Conservation (phyloP, 257 asterid species). For the Solanum neorickii region DNA sequence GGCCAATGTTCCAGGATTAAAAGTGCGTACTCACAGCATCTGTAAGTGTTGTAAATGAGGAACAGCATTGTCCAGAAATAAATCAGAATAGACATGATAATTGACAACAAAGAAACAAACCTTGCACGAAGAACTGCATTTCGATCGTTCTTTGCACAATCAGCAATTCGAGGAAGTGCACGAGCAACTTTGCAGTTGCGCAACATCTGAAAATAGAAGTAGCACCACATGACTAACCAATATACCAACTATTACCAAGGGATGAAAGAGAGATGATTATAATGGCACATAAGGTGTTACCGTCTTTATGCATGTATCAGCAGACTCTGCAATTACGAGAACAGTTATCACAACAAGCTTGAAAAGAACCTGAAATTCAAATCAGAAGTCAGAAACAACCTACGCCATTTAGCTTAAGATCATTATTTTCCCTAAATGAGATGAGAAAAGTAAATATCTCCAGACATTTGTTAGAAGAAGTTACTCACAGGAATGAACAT, state of each 20-base stretch:
- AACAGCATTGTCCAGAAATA: neutral
- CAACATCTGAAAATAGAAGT: constrained; percentile 52
- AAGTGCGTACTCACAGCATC: constrained; percentile 98
- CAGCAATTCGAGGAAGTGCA: constrained; percentile 79
- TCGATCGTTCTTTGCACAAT: constrained; percentile 90
- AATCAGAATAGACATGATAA: neutral
- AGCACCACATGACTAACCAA: neutral
- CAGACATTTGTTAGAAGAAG: neutral
- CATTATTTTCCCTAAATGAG: neutral
- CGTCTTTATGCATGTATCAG: constrained; percentile 98
- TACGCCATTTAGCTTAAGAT: neutral
- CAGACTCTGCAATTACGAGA: constrained; percentile 97
- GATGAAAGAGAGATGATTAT: neutral
- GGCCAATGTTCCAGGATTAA: constrained; percentile 95
- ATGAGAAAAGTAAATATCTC: neutral
- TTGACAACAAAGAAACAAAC: constrained; percentile 17
- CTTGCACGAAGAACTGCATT: constrained; percentile 95
- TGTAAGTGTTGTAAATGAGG: constrained; percentile 16
- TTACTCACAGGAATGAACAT: constrained; percentile 88
- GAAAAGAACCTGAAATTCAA: constrained; percentile 80
- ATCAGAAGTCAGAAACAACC: constrained; percentile 26
- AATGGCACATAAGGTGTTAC: constrained; percentile 23
- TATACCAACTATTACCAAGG: neutral
- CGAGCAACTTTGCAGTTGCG: constrained; percentile 98
- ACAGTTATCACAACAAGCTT: constrained; percentile 99